Base-by-base conservation (phyloP, 208 protist species). In the Acanthamoeba triangularis region DNA sequence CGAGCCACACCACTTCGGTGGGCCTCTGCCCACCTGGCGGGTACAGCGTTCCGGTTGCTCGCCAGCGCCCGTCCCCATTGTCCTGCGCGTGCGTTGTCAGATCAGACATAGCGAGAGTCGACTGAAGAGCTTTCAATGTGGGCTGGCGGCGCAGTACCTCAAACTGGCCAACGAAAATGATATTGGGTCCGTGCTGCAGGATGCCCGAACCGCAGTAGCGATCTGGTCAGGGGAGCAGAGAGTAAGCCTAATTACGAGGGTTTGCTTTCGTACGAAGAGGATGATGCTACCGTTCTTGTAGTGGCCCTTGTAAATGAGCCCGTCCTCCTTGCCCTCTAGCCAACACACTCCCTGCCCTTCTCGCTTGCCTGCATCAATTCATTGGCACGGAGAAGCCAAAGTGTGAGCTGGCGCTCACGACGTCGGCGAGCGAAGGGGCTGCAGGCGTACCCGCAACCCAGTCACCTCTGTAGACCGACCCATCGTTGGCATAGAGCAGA, bases 401-500 rank as follows among this genome's bases (percentile, higher is more conserved):
- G 44, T 13, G 44, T 47, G 44, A 47, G 44, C 14, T 11, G 44
- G 44, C 44, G 44, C 44, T 47, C 44, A 47, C 44, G 44, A 13
- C 44, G 44, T 4, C 41, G 41, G 44, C 2, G 44, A 47, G 44
- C 44, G 10, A n/a, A n/a, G n/a, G 14, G 14, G 41, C 10, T 4
- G 44, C 44, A 47, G 44, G 10, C 37, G 35, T 44, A 80, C 72
- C 72, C 8, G 18, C 37, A 44, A 80, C 33, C 72, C 72, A 80
- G 20, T 80, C 33, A 35, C 72, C 72, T 33, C 37, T 49, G 72
- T 80, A 80, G 35, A 80, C 72, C 72, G 72, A 80, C n/a, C 72
- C 72, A 7, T 80, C 72, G 1, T 23, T 37, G 20, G 14, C 30
- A 20, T 13, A 5, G 20, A 80, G 37, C 20, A 44, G 7, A 30